These are phyloP conservation scores for Scheffersomyces titani DNA, from an alignment of 1,139 yeast genomes.

Conservation along the genomic window DNA sequence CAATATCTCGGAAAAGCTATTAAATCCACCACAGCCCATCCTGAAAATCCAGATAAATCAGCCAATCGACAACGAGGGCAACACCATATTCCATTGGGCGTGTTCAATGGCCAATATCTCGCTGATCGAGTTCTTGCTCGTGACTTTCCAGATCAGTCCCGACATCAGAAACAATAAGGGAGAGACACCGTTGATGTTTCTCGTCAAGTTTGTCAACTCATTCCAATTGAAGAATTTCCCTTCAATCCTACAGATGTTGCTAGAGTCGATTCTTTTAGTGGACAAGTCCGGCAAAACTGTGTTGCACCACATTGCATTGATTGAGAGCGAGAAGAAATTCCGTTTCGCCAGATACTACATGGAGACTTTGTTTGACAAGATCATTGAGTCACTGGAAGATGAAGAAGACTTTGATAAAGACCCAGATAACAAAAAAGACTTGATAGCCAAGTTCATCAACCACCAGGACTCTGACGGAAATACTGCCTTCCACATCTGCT, in stretches of 20 bases:
- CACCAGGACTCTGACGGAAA: slow-evolving; percentile 83
- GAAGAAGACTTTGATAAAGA: slow-evolving; percentile 10
- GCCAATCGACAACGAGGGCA: slow-evolving; percentile 90
- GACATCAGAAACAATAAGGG: slow-evolving; percentile 67
- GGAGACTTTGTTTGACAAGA: slow-evolving; percentile 71
- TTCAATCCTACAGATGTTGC: slow-evolving; percentile 66
- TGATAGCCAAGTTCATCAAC: slow-evolving; percentile 69
- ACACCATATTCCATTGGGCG: slow-evolving; percentile 95
- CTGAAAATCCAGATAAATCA: slow-evolving; percentile 65
- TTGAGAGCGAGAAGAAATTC: slow-evolving; percentile 40
- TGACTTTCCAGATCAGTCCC: slow-evolving; percentile 58
- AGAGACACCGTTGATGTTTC: slow-evolving; percentile 86
- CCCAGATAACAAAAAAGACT: slow-evolving; percentile 19
- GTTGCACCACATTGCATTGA: slow-evolving; percentile 76
- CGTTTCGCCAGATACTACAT: slow-evolving; percentile 81
- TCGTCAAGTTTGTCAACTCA: slow-evolving; percentile 87
- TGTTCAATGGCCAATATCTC: slow-evolving; percentile 82
- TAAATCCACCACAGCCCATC: slow-evolving; percentile 45
- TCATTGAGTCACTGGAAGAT: slow-evolving; percentile 28
- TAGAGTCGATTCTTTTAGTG: slow-evolving; percentile 72
- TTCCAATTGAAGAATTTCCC: slow-evolving; percentile 77
- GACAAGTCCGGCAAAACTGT: slow-evolving; percentile 75
- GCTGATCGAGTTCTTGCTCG: slow-evolving; percentile 70
- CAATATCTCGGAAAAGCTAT: slow-evolving; percentile 32
- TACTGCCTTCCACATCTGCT: slow-evolving; percentile 84